These are phyloP conservation scores for Penicillium salamii DNA, from an alignment of 495 filamentous ascomycete genomes.

Conservation along the genomic window DNA sequence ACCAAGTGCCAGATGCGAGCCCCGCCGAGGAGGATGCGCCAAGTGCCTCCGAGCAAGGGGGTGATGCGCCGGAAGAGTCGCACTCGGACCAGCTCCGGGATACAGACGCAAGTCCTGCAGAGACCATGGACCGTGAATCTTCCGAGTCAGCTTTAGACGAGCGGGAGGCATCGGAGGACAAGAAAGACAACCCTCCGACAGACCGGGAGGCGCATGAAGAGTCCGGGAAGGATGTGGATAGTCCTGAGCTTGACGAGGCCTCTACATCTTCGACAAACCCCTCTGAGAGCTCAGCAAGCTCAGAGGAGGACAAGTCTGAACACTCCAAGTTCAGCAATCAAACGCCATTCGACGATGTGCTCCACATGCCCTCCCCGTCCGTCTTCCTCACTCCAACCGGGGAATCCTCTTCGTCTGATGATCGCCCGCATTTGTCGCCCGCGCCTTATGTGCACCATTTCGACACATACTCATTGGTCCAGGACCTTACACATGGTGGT, in stretches of 20 bases:
- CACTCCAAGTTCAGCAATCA: slow-evolving; percentile 18
- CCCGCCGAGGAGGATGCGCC: slow-evolving; percentile 18
- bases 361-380: slow-evolving; percentile 55
- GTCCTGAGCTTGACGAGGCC: slow-evolving; percentile 12
- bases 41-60: slow-evolving; percentile 10
- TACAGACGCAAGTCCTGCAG: not conserved
- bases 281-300: slow-evolving; percentile 18
- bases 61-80: slow-evolving; percentile 10
- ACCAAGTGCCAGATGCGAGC: slow-evolving; percentile 18
- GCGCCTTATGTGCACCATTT: slow-evolving; percentile 92
- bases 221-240: slow-evolving; percentile 10
- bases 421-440: slow-evolving; percentile 62
- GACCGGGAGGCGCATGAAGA: slow-evolving; percentile 25
- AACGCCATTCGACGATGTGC: slow-evolving; percentile 63
- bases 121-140: not conserved
- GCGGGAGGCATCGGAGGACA: slow-evolving; percentile 14
- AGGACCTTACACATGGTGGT: slow-evolving; percentile 64
- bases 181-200: slow-evolving; percentile 10
- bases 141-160: slow-evolving; percentile 1
- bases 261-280: slow-evolving; percentile 20
- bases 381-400: slow-evolving; percentile 31
- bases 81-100: slow-evolving; percentile 7
- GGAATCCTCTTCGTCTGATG: slow-evolving; percentile 28
- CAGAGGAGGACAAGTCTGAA: slow-evolving; percentile 30
- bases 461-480: slow-evolving; percentile 85